Evolutionary conservation across 1,284 basidiomycete species (phyloP).

Genomic region (Cutaneotrichosporon sp.): DNA sequence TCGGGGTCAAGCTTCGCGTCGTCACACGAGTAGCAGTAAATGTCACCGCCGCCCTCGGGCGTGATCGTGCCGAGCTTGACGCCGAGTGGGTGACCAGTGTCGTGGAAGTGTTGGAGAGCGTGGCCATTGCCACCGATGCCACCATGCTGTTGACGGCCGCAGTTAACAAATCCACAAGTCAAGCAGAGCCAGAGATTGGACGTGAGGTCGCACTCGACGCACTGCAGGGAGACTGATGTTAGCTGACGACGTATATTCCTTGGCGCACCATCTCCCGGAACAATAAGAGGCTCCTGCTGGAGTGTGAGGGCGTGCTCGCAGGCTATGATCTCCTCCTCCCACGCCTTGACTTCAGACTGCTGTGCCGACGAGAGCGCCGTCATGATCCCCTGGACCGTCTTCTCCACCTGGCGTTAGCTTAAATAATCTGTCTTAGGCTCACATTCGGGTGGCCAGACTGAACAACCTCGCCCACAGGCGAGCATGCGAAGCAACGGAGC

Average conservation of each 20-base stretch:
- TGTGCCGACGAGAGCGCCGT: conserved; percentile 81
- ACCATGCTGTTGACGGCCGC: conserved; percentile 84
- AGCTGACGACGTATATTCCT: conserved; percentile 26
- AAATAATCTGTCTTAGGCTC: conserved; percentile 9
- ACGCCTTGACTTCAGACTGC: conserved; percentile 91
- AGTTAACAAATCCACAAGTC: conserved; percentile 90
- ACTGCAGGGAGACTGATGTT: conserved; percentile 68
- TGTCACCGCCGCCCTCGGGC: conserved; percentile 81
- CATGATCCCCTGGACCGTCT: conserved; percentile 71
- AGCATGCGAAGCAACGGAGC: conserved; percentile 75
- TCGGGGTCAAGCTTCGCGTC: conserved; percentile 81
- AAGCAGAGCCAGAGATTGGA: conserved; percentile 95
- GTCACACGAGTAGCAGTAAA: conserved; percentile 92
- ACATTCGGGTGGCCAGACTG: conserved; percentile 58
- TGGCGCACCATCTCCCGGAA: conserved; percentile 37
- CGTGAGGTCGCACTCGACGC: conserved; percentile 72
- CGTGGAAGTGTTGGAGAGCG: conserved; percentile 76
- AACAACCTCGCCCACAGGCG: conserved; percentile 56
- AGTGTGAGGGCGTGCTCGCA: conserved; percentile 86
- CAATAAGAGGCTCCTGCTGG: conserved; percentile 60
- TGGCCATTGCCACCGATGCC: conserved; percentile 87
- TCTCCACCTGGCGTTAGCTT: conserved; percentile 55
- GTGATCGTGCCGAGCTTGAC: conserved; percentile 98
- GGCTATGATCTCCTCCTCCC: conserved; percentile 88
- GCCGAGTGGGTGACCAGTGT: conserved; percentile 74